phyloP scores from a whole-genome alignment of 495 filamentous ascomycete genomes.

The Lindgomyces ingoldianus region DNA sequence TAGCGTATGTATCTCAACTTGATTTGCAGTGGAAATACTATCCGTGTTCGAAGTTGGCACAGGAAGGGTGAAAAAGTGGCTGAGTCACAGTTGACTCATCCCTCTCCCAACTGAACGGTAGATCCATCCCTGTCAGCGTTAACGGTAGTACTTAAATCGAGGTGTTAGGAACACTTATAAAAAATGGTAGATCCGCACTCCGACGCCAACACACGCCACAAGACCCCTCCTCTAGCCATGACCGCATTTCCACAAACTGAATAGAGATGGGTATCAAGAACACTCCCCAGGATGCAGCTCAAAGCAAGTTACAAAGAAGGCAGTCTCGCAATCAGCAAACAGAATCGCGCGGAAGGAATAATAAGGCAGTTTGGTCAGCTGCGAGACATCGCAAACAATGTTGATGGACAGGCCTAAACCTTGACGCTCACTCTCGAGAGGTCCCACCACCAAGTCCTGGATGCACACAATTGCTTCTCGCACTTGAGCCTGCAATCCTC shows the following conservation, averaged over 20 bases:
- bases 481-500: slow-evolving; percentile 1
- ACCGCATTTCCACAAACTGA: slow-evolving; percentile 5
- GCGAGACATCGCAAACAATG: slow-evolving; percentile 13
- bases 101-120: neutral
- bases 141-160: slow-evolving; percentile 25
- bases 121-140: slow-evolving; percentile 8
- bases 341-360: slow-evolving; percentile 13
- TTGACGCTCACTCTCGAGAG: slow-evolving; percentile 96
- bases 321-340: slow-evolving; percentile 13
- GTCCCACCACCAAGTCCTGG: slow-evolving; percentile 59
- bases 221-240: slow-evolving; percentile 11
- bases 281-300: slow-evolving; percentile 8
- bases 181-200: slow-evolving; percentile 32
- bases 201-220: slow-evolving; percentile 9
- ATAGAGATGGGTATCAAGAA: neutral
- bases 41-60: neutral
- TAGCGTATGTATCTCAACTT: neutral
- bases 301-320: slow-evolving; percentile 11
- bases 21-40: neutral
- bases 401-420: slow-evolving; percentile 83
- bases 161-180: slow-evolving; percentile 37
- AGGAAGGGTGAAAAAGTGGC: neutral
- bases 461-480: slow-evolving; percentile 21
- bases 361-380: slow-evolving; percentile 24
- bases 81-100: neutral